Percentiles rank a stretch among this genome's conserved stretches.
Evolutionary conservation across 208 protist species (phyloP).

Genomic region (Naegleria lovaniensis): DNA sequence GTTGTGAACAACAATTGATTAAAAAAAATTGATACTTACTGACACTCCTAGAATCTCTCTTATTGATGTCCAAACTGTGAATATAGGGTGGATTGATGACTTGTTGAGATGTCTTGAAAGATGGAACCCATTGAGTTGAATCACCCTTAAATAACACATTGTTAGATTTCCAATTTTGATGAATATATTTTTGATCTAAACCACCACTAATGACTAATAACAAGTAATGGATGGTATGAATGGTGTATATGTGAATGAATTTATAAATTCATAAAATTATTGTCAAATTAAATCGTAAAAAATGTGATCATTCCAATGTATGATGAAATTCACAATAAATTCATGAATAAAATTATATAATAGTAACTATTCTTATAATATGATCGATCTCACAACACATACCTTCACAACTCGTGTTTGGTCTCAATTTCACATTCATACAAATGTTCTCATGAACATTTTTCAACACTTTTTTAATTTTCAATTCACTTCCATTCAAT

Average conservation of each 20-base stretch:
- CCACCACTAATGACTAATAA: background rate
- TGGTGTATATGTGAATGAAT: no score
- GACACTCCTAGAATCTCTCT: background rate
- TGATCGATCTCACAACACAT: no score
- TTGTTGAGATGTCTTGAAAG: background rate
- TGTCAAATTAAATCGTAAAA: no score
- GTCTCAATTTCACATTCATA: background rate
- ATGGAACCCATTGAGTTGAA: background rate
- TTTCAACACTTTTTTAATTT: background rate
- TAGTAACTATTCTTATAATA: no score
- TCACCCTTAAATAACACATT: background rate
- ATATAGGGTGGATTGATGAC: background rate
- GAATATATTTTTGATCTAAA: constrained; percentile 6
- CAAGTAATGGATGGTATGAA: no score
- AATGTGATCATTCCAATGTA: no score
- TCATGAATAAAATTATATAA: no score
- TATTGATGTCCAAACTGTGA: background rate
- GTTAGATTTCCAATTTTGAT: background rate
- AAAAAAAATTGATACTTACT: background rate
- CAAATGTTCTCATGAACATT: background rate
- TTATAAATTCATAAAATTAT: no score
- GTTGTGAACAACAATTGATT: no score
- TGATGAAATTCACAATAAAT: no score
- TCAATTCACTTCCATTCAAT: background rate
- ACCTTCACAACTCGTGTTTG: background rate